Conservation (phyloP, 2,329 filamentous ascomycete genomes). For the Ophiocordyceps camponoti-saundersi region DNA sequence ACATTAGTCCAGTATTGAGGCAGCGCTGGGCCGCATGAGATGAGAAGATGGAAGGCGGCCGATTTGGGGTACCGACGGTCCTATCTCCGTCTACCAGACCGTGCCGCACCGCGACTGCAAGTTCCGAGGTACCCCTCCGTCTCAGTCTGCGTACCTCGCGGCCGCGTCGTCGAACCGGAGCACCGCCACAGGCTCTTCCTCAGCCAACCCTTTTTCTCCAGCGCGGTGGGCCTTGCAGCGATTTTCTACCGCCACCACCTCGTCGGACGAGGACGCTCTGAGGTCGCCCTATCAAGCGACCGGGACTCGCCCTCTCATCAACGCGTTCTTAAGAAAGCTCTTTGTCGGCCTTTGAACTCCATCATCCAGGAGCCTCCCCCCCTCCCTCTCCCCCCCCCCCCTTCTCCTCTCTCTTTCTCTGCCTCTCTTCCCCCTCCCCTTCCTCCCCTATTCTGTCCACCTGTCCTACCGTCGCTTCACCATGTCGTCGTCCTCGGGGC, state of each 20-base stretch:
- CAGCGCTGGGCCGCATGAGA: not conserved
- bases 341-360: not conserved
- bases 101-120: not conserved
- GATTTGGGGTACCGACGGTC: not conserved
- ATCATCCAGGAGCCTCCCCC: no score
- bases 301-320: not conserved
- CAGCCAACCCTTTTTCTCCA: not conserved
- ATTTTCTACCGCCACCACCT: not conserved
- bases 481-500: slow-evolving; percentile 27
- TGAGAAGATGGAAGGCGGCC: not conserved
- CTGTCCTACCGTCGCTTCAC: not conserved
- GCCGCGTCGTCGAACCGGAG: not conserved
- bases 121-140: not conserved
- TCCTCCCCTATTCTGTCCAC: not conserved
- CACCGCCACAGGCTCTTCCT: not conserved
- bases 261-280: not conserved
- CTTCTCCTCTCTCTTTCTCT: no score
- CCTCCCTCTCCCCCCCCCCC: no score
- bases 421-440: not conserved
- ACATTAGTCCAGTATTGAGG: not conserved
- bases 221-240: not conserved
- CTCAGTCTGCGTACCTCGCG: not conserved
- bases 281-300: not conserved
- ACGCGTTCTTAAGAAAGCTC: not conserved
- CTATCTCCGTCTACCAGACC: not conserved